These are phyloP conservation scores for Rosa persica DNA, from an alignment of 306 rosid genomes.

Conservation along the genomic window DNA sequence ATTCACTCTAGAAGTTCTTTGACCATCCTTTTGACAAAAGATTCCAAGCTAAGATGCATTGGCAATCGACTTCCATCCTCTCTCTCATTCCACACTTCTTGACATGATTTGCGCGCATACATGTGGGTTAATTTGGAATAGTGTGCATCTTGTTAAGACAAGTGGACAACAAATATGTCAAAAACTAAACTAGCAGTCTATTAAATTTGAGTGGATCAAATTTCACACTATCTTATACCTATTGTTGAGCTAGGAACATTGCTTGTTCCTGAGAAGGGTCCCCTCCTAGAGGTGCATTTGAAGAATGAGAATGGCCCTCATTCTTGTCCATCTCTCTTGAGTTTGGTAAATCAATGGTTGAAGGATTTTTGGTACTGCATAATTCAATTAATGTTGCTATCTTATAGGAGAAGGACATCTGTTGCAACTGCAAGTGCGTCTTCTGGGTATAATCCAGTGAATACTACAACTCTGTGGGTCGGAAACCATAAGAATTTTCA, in stretches of 20 bases:
- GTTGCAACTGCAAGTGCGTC: not conserved
- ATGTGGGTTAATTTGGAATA: not conserved
- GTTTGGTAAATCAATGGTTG: conserved; percentile 8
- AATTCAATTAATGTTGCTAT: not conserved
- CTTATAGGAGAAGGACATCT: not conserved
- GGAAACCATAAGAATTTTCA: not conserved
- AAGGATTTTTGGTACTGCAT: not conserved
- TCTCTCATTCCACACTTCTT: conserved; percentile 14
- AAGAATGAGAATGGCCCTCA: not conserved
- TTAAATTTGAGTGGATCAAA: conserved; percentile 8
- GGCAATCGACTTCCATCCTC: not conserved
- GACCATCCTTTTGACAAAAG: conserved; percentile 26
- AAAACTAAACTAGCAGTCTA: not conserved
- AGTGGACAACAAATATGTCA: not conserved
- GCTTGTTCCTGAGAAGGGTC: not conserved
- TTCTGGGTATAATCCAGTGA: not conserved
- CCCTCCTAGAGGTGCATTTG: not conserved
- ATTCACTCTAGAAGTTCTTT: conserved; percentile 15
- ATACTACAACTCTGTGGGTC: not conserved
- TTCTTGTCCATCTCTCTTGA: conserved; percentile 7
- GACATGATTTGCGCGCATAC: conserved; percentile 5
- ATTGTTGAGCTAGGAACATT: not conserved
- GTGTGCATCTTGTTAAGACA: not conserved
- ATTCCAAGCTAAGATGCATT: not conserved
- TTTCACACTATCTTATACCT: not conserved